Conservation (phyloP, 352 stramenopile species). For the Globisporangium acanthophoron region DNA sequence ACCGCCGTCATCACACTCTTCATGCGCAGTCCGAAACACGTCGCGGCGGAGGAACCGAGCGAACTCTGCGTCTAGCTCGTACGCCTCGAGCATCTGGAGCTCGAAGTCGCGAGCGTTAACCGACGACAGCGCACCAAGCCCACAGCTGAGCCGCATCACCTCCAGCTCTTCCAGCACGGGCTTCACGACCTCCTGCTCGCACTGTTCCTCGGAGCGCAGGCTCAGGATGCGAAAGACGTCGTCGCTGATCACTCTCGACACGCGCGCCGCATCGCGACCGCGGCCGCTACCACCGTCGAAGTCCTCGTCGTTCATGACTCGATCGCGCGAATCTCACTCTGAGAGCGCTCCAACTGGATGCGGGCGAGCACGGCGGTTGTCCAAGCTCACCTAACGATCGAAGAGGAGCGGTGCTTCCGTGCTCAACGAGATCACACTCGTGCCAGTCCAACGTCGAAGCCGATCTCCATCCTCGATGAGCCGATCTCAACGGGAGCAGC, state of each 20-base stretch:
- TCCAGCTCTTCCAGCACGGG: constrained; percentile 61
- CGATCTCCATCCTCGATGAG: neutral
- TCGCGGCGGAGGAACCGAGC: constrained; percentile 47
- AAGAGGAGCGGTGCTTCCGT: neutral
- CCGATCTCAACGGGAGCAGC: no score
- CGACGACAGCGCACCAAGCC: constrained; percentile 39
- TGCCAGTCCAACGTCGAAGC: neutral
- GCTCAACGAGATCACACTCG: neutral
- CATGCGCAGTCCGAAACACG: constrained; percentile 20
- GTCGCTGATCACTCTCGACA: constrained; percentile 4
- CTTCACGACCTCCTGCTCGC: constrained; percentile 67
- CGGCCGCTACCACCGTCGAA: neutral
- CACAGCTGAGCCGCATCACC: constrained; percentile 55
- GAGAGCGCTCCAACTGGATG: neutral
- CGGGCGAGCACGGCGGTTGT: neutral
- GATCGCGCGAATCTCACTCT: neutral
- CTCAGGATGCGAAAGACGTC: constrained; percentile 54
- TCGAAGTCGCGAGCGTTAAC: constrained; percentile 52
- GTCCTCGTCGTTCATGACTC: neutral
- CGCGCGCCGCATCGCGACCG: neutral
- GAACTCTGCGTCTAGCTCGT: constrained; percentile 65
- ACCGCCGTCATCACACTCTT: neutral
- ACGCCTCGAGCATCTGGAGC: constrained; percentile 38
- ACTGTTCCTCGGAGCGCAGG: constrained; percentile 48
- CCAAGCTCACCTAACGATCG: neutral